A percentile compares a stretch with the other conserved stretches of the same genome.
Evolutionary conservation across 2,329 filamentous ascomycete genomes (phyloP).

Genomic region (Clarireedia sp.): DNA sequence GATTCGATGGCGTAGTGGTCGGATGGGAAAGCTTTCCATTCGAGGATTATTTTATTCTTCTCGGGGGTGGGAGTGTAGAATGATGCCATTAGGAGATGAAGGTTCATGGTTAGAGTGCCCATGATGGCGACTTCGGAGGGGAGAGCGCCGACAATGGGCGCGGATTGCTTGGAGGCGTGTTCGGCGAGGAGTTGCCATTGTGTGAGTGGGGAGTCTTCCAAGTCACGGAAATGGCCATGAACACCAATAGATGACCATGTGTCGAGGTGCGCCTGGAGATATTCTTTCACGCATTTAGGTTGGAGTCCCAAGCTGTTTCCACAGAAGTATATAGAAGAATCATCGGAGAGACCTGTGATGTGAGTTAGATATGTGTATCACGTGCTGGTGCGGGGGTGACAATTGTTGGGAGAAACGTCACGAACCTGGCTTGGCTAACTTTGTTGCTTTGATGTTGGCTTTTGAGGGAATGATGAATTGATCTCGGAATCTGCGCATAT

Average conservation of each 20-base stretch:
- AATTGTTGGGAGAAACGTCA: conserved; percentile 7
- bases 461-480: conserved; percentile 75
- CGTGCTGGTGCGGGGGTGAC: conserved; percentile 8
- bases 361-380: not conserved
- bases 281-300: conserved; percentile 57
- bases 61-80: conserved; percentile 57
- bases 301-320: conserved; percentile 87
- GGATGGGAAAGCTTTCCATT: conserved; percentile 84
- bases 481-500: conserved; percentile 51
- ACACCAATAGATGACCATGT: conserved; percentile 83
- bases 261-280: conserved; percentile 65
- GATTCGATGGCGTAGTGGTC: conserved; percentile 48
- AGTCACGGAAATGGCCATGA: conserved; percentile 68
- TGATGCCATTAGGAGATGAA: conserved; percentile 62
- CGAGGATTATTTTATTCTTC: conserved; percentile 57
- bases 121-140: conserved; percentile 74
- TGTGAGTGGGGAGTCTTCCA: conserved; percentile 59
- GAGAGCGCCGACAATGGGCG: conserved; percentile 66
- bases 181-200: conserved; percentile 76
- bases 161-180: conserved; percentile 60
- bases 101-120: conserved; percentile 71
- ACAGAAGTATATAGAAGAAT: conserved; percentile 67
- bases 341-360: conserved; percentile 18
- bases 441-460: conserved; percentile 58
- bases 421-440: conserved; percentile 20